phyloP scores from a whole-genome alignment of 139 green algal genomes.

The Microglena sp. region DNA sequence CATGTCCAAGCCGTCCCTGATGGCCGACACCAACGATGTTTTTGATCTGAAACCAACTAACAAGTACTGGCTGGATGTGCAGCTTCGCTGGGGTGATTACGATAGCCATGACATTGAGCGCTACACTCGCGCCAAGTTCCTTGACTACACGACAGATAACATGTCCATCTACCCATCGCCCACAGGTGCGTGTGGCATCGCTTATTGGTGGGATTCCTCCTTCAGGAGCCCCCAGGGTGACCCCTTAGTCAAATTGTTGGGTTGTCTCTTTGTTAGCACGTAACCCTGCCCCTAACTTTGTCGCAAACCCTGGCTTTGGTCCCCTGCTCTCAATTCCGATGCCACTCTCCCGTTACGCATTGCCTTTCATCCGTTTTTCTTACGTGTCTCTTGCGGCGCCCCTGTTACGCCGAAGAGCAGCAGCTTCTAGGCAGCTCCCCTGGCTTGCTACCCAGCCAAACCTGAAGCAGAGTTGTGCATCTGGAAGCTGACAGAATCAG shows the following conservation, averaged over 20 bases:
- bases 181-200: slow-evolving; percentile 35
- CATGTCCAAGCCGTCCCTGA: slow-evolving; percentile 88
- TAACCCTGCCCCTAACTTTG: not conserved
- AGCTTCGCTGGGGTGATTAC: slow-evolving; percentile 96
- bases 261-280: not conserved
- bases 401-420: too few species aligned
- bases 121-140: slow-evolving; percentile 97
- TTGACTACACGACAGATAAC: slow-evolving; percentile 99
- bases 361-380: too few species aligned
- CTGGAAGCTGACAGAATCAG: too few species aligned
- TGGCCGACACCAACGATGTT: slow-evolving; percentile 89
- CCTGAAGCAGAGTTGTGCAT: too few species aligned
- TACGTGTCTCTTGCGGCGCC: too few species aligned
- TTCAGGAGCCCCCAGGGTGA: not conserved
- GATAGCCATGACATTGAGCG: slow-evolving; percentile 98
- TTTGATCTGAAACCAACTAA: slow-evolving; percentile 94
- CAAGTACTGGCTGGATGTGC: slow-evolving; percentile 98
- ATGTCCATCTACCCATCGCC: slow-evolving; percentile 98
- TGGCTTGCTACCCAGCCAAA: too few species aligned
- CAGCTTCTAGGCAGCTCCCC: too few species aligned
- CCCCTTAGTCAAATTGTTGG: not conserved
- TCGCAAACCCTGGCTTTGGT: too few species aligned
- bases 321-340: too few species aligned
- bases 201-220: slow-evolving; percentile 3
- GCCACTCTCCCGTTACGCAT: too few species aligned